phyloP scores from a whole-genome alignment of 2,329 filamentous ascomycete species.

The Triangularia verruculosa region DNA sequence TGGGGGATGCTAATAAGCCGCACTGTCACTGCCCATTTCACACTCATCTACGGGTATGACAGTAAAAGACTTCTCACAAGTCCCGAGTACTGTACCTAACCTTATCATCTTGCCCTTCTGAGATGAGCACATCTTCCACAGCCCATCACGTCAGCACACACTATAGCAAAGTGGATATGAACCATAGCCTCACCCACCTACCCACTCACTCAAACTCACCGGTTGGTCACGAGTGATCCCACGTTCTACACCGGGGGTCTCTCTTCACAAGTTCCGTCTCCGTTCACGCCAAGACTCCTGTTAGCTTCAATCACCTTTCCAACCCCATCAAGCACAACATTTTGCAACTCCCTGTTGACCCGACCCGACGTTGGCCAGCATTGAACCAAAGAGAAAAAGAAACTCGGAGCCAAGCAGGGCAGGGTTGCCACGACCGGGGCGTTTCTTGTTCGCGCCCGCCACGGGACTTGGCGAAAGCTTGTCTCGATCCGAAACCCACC shows the following conservation, averaged over 20 bases:
- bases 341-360: neutral
- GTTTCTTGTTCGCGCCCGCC: conserved; percentile 10
- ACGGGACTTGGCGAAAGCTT: conserved; percentile 28
- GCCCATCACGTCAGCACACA: neutral
- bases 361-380: neutral
- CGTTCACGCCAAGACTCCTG: neutral
- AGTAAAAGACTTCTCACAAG: neutral
- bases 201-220: neutral
- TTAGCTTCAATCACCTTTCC: neutral
- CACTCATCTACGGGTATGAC: neutral
- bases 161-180: neutral
- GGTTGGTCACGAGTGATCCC: neutral
- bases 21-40: neutral
- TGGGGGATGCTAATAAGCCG: neutral
- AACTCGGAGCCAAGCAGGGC: conserved; percentile 3
- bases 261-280: neutral
- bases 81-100: neutral
- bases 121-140: neutral
- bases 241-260: neutral
- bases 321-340: neutral
- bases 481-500: conserved; percentile 8
- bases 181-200: neutral
- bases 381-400: neutral
- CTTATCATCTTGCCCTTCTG: neutral
- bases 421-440: neutral